phyloP scores from a whole-genome alignment of 2,329 filamentous ascomycete species.

The Colletotrichum lini region DNA sequence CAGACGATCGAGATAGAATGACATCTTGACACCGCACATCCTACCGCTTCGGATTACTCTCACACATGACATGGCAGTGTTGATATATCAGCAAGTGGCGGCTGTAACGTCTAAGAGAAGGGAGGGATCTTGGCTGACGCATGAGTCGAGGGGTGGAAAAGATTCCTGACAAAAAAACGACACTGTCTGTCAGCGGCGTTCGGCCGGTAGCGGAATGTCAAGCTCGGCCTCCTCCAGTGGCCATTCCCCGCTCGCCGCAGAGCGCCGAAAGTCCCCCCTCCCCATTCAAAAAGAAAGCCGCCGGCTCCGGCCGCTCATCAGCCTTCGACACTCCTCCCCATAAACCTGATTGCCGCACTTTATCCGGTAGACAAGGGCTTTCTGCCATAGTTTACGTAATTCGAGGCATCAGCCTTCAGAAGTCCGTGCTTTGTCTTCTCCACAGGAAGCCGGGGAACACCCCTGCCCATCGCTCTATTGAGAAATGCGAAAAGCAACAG shows the following conservation, averaged over 20 bases:
- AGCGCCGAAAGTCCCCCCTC: conserved; percentile 1
- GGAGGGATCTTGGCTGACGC: neutral
- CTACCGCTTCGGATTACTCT: too few relatives aligned
- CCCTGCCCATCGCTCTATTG: neutral
- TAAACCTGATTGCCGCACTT: neutral
- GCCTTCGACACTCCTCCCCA: neutral
- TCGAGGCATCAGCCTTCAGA: too few relatives aligned
- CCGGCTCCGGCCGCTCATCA: conserved; percentile 3
- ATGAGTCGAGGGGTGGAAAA: neutral
- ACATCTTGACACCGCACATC: neutral
- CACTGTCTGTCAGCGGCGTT: neutral
- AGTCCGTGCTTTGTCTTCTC: neutral
- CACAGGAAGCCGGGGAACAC: neutral
- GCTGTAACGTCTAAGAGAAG: too few relatives aligned
- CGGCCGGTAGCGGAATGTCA: neutral
- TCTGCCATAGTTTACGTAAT: neutral
- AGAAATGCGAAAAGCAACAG: neutral
- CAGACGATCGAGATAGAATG: neutral
- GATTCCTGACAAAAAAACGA: neutral
- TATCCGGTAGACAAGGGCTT: neutral
- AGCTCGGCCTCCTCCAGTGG: neutral
- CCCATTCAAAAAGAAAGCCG: neutral
- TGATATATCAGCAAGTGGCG: too few relatives aligned
- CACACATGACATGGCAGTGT: too few relatives aligned
- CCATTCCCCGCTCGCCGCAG: neutral